These are phyloP conservation scores for Penicillium sumatraense DNA, from an alignment of 2,329 filamentous ascomycete species.

Conservation along the genomic window DNA sequence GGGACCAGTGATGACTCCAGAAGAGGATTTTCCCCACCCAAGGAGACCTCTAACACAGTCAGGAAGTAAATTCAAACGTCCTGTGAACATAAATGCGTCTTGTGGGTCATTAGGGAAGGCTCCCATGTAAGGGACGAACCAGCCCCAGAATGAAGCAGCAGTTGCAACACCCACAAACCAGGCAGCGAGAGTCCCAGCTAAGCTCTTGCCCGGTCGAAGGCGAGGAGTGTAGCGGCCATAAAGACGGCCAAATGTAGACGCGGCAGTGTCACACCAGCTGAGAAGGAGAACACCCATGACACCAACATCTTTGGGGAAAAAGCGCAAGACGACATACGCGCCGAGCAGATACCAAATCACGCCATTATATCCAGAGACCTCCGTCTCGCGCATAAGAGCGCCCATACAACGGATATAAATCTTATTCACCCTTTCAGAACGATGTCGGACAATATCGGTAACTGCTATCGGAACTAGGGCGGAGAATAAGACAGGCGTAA, in stretches of 20 bases:
- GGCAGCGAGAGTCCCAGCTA: constrained; percentile 86
- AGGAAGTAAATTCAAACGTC: constrained; percentile 71
- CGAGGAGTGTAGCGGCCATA: constrained; percentile 89
- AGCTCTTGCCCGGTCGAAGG: constrained; percentile 83
- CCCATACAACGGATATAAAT: constrained; percentile 84
- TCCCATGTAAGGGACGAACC: constrained; percentile 71
- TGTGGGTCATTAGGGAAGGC: constrained; percentile 70
- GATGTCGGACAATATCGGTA: constrained; percentile 81
- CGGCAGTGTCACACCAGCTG: constrained; percentile 97
- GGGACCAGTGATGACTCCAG: constrained; percentile 67
- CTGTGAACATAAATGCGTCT: constrained; percentile 80
- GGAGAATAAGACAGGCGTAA: constrained; percentile 82
- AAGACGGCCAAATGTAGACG: constrained; percentile 87
- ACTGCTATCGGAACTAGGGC: constrained; percentile 82
- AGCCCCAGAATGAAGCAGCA: constrained; percentile 86
- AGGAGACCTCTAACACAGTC: constrained; percentile 60
- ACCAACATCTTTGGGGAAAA: constrained; percentile 91
- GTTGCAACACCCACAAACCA: constrained; percentile 81
- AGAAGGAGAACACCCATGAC: constrained; percentile 88
- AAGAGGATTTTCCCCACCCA: constrained; percentile 59
- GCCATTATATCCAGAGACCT: constrained; percentile 92
- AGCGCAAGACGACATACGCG: constrained; percentile 81
- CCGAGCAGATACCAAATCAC: constrained; percentile 96
- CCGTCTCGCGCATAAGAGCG: constrained; percentile 94
- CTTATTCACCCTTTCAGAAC: constrained; percentile 78